These are phyloP conservation scores for Leucosporidium scottii DNA, from an alignment of 768 basidiomycete species.

Conservation along the genomic window DNA sequence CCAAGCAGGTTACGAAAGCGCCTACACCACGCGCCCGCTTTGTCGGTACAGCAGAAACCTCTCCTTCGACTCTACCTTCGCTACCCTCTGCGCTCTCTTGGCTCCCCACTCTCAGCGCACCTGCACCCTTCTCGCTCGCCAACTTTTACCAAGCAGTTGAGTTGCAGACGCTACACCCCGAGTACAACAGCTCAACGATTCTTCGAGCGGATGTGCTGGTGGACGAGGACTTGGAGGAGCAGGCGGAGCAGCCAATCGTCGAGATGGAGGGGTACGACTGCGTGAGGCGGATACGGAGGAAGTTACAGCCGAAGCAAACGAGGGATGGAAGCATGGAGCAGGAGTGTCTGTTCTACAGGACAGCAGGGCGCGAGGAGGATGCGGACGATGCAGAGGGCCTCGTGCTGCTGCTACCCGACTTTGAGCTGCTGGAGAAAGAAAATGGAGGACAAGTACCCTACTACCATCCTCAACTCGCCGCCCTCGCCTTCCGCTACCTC, in stretches of 20 bases:
- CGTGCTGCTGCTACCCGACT: slow-evolving; percentile 43
- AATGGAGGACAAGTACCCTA: slow-evolving; percentile 56
- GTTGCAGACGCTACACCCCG: neutral
- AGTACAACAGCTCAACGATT: slow-evolving; percentile 1
- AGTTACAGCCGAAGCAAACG: neutral
- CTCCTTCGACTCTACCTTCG: too few species aligned
- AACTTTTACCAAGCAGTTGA: neutral
- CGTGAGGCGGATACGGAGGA: neutral
- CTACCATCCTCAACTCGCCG: slow-evolving; percentile 76
- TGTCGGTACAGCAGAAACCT: too few species aligned
- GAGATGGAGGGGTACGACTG: neutral
- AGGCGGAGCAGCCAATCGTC: neutral
- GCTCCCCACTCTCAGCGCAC: neutral
- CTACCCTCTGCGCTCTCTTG: neutral
- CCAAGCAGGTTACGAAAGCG: too few species aligned
- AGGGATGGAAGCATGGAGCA: neutral
- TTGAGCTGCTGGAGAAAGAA: slow-evolving; percentile 41
- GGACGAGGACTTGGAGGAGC: neutral
- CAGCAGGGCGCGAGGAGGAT: slow-evolving; percentile 10
- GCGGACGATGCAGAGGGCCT: slow-evolving; percentile 5
- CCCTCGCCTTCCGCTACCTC: slow-evolving; percentile 74
- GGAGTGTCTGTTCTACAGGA: neutral
- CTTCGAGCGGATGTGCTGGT: neutral
- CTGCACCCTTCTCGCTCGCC: neutral
- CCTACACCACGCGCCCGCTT: too few species aligned